Conservation (phyloP, 208 protist genomes). For the Sergeia podlipaevii region DNA sequence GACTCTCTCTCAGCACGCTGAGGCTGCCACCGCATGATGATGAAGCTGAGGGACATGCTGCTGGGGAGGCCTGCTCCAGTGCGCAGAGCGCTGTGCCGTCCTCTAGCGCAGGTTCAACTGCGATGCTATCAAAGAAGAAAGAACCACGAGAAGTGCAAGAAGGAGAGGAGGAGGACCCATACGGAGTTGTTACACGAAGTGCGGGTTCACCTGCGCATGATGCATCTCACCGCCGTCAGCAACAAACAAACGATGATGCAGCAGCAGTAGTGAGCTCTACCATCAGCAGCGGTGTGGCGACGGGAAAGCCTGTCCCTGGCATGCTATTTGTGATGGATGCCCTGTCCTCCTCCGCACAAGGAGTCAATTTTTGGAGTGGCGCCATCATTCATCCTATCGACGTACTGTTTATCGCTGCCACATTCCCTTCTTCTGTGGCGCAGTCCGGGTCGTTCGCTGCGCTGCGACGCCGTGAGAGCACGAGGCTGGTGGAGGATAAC, state of each 20-base stretch:
- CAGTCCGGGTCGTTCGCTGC: conserved; percentile 37
- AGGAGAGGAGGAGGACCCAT: conserved; percentile 46
- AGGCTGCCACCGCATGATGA: conserved; percentile 14
- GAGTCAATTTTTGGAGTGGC: conserved; percentile 79
- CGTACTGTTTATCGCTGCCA: conserved; percentile 60
- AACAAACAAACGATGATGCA: neutral
- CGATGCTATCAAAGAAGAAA: conserved; percentile 1
- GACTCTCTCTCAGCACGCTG: conserved; percentile 61
- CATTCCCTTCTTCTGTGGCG: conserved; percentile 31
- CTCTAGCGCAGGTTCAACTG: neutral
- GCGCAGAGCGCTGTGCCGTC: neutral
- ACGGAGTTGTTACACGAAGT: conserved; percentile 46
- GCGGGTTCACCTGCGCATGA: neutral
- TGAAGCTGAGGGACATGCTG: neutral
- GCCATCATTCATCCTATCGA: conserved; percentile 77
- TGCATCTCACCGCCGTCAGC: neutral
- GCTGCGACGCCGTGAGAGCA: conserved; percentile 22
- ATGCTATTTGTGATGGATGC: conserved; percentile 63
- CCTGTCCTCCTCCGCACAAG: conserved; percentile 10
- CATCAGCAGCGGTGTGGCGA: neutral
- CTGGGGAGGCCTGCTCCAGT: neutral
- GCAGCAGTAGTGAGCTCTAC: neutral
- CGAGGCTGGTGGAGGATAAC: conserved; percentile 20
- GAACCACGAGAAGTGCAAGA: neutral
- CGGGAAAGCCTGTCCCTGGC: conserved; percentile 12